Percentiles rank a stretch among this genome's conserved stretches.
Evolutionary conservation across 805 yeast genomes (phyloP).

Genomic region (Kluyveromyces lactis): DNA sequence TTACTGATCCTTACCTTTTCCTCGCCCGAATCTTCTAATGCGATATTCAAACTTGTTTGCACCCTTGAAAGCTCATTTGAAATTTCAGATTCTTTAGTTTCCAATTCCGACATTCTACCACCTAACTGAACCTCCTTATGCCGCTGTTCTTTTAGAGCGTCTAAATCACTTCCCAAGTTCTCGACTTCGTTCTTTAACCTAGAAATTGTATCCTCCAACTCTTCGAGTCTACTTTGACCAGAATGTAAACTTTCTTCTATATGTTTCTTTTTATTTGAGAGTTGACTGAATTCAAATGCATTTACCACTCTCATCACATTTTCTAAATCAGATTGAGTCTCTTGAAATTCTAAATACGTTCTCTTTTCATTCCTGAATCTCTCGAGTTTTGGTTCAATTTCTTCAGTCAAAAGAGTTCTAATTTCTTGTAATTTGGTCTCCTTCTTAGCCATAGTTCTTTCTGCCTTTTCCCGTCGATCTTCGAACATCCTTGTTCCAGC

Average conservation of each 20-base stretch:
- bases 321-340: constrained; percentile 73
- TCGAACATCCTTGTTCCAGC: constrained; percentile 97
- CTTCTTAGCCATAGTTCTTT: constrained; percentile 84
- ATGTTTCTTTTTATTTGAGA: constrained; percentile 34
- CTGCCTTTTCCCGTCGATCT: constrained; percentile 85
- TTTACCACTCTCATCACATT: constrained; percentile 62
- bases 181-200: constrained; percentile 46
- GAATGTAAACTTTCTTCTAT: constrained; percentile 37
- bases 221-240: constrained; percentile 34
- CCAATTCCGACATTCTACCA: constrained; percentile 51
- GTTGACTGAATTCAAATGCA: constrained; percentile 58
- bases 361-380: constrained; percentile 75
- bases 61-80: constrained; percentile 61
- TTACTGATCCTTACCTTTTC: constrained; percentile 34
- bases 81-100: constrained; percentile 44
- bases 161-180: constrained; percentile 53
- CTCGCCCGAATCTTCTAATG: constrained; percentile 48
- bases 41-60: constrained; percentile 53
- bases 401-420: constrained; percentile 63
- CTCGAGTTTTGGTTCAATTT: constrained; percentile 86
- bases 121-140: constrained; percentile 55
- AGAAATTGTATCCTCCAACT: constrained; percentile 37
- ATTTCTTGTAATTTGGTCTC: constrained; percentile 79
- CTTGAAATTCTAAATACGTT: constrained; percentile 77
- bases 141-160: constrained; percentile 41